A percentile compares a stretch with the other conserved stretches of the same genome.
Evolutionary conservation across 2,329 filamentous ascomycete species (phyloP).

Genomic region (Aspergillus sp.): DNA sequence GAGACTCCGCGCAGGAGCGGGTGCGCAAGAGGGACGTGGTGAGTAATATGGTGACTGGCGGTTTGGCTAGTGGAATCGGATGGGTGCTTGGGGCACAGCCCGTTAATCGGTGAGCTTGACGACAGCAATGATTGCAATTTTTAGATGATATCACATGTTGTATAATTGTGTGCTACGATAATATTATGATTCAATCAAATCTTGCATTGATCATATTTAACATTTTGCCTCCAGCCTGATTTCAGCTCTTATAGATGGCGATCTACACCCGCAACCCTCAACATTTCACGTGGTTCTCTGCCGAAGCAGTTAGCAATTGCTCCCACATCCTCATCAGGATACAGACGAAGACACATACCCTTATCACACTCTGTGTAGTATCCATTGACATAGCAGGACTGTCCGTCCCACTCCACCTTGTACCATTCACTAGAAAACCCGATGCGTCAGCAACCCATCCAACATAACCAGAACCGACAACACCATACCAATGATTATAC

Average conservation of each 20-base stretch:
- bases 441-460: neutral
- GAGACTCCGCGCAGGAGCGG: conserved; percentile 22
- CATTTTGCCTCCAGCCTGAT: no score
- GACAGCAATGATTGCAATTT: neutral
- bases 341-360: neutral
- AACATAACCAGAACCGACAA: neutral
- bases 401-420: neutral
- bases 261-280: neutral
- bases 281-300: neutral
- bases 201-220: neutral
- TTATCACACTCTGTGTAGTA: neutral
- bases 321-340: neutral
- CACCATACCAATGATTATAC: neutral
- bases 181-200: neutral
- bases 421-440: neutral
- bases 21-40: conserved; percentile 55
- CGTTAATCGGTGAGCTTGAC: conserved; percentile 29
- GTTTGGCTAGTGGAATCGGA: conserved; percentile 60
- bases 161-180: neutral
- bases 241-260: no score
- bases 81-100: conserved; percentile 60
- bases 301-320: neutral
- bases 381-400: neutral
- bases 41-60: conserved; percentile 62
- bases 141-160: neutral